A percentile compares a stretch with the other conserved stretches of the same genome.
Conservation (phyloP, 2,329 filamentous ascomycete species). For the Cryphonectria nitschkei region DNA sequence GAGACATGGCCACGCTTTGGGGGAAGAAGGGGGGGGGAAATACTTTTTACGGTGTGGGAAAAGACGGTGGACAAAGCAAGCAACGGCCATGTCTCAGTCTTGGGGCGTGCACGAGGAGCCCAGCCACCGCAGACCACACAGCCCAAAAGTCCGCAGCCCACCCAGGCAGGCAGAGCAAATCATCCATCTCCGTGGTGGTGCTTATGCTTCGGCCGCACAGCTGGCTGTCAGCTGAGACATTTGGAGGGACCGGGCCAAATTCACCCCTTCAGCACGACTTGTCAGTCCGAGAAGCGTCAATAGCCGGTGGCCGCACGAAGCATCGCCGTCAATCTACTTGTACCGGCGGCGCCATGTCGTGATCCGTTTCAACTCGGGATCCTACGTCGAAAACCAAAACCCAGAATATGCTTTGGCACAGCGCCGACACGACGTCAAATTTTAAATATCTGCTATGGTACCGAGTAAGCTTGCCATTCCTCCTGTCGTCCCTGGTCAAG, state of each 20-base stretch:
- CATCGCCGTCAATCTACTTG: conserved; percentile 18
- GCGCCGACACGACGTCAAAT: not conserved
- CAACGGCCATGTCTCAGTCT: not conserved
- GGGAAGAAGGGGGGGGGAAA: not conserved
- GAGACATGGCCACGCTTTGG: not conserved
- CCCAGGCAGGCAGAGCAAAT: not conserved
- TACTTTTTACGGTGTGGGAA: not conserved
- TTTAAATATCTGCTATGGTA: not conserved
- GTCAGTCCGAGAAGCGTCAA: not conserved
- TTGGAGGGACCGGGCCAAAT: not conserved
- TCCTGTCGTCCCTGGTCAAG: conserved; percentile 1
- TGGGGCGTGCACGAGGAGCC: not conserved
- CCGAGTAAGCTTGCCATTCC: conserved; percentile 5
- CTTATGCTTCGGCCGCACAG: not conserved
- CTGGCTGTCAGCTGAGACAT: not conserved
- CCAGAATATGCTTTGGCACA: not conserved
- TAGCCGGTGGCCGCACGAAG: no score
- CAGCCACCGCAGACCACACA: not conserved
- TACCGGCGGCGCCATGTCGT: conserved; percentile 19
- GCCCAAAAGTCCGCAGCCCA: no score
- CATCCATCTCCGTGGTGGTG: not conserved
- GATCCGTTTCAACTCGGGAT: conserved; percentile 16
- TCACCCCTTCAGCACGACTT: not conserved
- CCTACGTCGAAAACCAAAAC: conserved; percentile 7
- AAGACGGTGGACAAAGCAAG: not conserved